These are phyloP conservation scores for Sanguinoderma infundibulare DNA, from an alignment of 1,284 basidiomycete genomes.

Conservation along the genomic window DNA sequence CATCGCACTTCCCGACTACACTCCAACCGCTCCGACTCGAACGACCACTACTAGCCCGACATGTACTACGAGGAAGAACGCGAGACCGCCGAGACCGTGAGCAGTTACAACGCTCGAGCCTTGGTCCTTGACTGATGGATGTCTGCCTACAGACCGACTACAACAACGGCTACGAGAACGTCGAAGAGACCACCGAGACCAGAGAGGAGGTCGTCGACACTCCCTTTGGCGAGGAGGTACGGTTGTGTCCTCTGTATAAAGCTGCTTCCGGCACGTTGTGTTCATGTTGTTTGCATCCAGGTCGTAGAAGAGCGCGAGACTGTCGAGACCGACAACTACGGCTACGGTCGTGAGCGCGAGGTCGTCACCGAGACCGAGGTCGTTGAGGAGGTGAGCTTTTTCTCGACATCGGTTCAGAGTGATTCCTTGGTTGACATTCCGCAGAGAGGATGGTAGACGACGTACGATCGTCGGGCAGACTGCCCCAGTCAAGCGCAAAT, in stretches of 20 bases:
- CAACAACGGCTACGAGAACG: constrained; percentile 1
- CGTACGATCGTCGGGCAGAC: too few relatives aligned
- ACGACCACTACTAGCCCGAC: too few relatives aligned
- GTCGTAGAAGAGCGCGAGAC: not conserved
- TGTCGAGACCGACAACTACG: not conserved
- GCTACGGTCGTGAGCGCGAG: not conserved
- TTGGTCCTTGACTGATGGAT: too few relatives aligned
- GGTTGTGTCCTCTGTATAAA: not conserved
- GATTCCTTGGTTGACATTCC: too few relatives aligned
- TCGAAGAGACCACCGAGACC: not conserved
- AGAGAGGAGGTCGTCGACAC: not conserved
- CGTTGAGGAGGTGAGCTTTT: not conserved
- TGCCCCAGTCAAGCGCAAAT: too few relatives aligned
- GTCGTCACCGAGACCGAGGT: not conserved
- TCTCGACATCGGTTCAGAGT: too few relatives aligned
- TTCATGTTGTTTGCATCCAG: not conserved
- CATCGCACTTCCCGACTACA: not conserved
- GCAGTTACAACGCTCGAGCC: not conserved
- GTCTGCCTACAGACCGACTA: not conserved
- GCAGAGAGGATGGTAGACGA: too few relatives aligned
- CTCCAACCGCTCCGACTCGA: not conserved
- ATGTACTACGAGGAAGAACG: not conserved
- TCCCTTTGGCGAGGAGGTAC: not conserved
- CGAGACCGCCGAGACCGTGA: not conserved
- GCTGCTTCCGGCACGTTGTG: too few relatives aligned